Evolutionary conservation across 2,329 filamentous ascomycete genomes (phyloP), one percentile per base, ranked within the genome.

Genomic region (Venturia pyrina): DNA sequence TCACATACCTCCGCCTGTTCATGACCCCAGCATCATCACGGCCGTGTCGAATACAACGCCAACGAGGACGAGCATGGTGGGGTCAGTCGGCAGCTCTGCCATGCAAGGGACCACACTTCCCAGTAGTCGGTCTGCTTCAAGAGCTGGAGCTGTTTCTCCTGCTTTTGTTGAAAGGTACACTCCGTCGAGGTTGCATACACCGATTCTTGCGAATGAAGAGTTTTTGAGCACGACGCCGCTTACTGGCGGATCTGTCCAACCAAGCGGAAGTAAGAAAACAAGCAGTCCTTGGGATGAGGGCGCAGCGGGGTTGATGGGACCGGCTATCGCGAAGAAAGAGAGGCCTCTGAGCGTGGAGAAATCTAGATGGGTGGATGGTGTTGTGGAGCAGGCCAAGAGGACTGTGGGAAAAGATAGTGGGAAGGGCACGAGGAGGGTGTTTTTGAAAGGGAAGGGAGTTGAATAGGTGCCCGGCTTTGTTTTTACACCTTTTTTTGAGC

Each of bases 311-410:
- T 84, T 92, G 62, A 88, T 89, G 0, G 89, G 89, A 0, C 89
- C 89, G 1, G 85, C 83, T 60, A 81, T 83, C 0, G 85, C 83
- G 62, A 67, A 65, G 44, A 88, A 85, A 74, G 82, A 85, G 56
- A 84, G 83, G 69, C 82, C 85, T 48, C 78, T 89, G 28, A 77
- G 86, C 66, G 86, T 87, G 65, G 87, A 92, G 75, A 90, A 88
- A 72, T 82, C 86, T 66, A 86, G 87, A 48, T 95, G 90, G 90
- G 89, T 95, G 11, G 88, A 93, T 75, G 90, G 87, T 68, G 89
- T 95, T 79, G 88, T 91, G 77, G 88, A 90, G 72, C 89, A 90
- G 73, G 90, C 92, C 50, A 84, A 88, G 67, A 82, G 87, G 67
- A 56, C 71, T 68, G 68, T 65, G 61, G 87, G 88, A 57, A 90